Evolutionary conservation across 179 eudicot genomes (phyloP).

Genomic region (Carnegiea gigantea): DNA sequence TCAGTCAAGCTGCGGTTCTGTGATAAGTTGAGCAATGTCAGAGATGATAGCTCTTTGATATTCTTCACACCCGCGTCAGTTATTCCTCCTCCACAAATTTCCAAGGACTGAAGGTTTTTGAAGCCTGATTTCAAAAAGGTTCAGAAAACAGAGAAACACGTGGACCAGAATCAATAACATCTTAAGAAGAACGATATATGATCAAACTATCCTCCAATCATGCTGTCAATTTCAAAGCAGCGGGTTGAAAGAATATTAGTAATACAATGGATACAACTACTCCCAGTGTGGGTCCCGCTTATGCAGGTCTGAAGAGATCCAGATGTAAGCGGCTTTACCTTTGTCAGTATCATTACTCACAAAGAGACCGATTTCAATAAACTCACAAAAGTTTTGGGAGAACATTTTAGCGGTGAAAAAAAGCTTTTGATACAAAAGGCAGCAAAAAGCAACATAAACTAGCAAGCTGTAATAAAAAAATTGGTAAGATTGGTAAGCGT

Average conservation of each 20-base stretch:
- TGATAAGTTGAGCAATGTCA: constrained; percentile 69
- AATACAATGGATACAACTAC: neutral
- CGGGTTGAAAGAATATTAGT: neutral
- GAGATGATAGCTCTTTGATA: constrained; percentile 64
- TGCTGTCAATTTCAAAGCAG: too few relatives aligned
- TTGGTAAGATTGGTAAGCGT: too few relatives aligned
- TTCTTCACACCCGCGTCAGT: constrained; percentile 83
- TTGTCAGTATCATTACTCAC: too few relatives aligned
- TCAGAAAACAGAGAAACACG: neutral
- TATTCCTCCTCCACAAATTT: constrained; percentile 79
- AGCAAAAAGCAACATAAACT: too few relatives aligned
- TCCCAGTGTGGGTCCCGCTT: too few relatives aligned
- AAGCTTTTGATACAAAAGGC: too few relatives aligned
- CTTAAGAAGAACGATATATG: neutral
- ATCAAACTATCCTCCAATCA: neutral
- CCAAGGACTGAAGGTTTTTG: constrained; percentile 64
- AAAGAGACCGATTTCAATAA: too few relatives aligned
- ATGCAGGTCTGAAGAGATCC: too few relatives aligned
- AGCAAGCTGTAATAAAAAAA: too few relatives aligned
- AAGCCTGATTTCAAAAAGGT: constrained; percentile 43
- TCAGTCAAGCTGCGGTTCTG: constrained; percentile 71
- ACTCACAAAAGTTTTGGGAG: too few relatives aligned
- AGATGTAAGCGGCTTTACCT: too few relatives aligned
- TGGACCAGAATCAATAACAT: neutral
- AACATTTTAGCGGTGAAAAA: too few relatives aligned